A percentile compares a stretch with the other conserved stretches of the same genome.
These are phyloP conservation scores for Diaporthe sp. DNA, from an alignment of 2,329 filamentous ascomycete species.

Conservation along the genomic window DNA sequence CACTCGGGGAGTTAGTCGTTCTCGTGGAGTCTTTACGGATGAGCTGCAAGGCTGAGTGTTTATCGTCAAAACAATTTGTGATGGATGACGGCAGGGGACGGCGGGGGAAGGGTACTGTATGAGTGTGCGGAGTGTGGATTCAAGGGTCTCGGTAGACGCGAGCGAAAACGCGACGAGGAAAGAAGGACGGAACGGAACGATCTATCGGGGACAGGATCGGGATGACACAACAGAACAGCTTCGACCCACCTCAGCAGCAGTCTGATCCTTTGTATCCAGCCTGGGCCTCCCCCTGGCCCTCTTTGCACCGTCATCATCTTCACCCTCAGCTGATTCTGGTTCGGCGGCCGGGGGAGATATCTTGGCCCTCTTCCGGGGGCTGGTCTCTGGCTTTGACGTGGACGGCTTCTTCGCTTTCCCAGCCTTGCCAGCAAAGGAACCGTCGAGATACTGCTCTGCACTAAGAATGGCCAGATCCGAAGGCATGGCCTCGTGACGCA, in stretches of 20 bases:
- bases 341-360: neutral
- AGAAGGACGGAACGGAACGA: neutral
- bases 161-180: neutral
- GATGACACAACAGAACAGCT: slow-evolving; percentile 39
- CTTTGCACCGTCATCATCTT: slow-evolving; percentile 64
- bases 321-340: slow-evolving; percentile 24
- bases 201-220: slow-evolving; percentile 16
- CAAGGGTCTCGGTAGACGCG: neutral
- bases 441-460: slow-evolving; percentile 61
- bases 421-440: slow-evolving; percentile 41
- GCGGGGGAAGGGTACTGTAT: neutral
- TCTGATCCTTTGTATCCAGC: slow-evolving; percentile 83
- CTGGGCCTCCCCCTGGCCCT: slow-evolving; percentile 81
- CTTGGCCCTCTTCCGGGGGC: slow-evolving; percentile 41
- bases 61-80: neutral
- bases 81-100: neutral
- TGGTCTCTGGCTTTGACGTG: slow-evolving; percentile 43
- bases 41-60: slow-evolving; percentile 8
- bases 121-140: neutral
- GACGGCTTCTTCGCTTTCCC: slow-evolving; percentile 51
- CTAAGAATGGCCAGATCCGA: slow-evolving; percentile 60
- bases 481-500: slow-evolving; percentile 45
- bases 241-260: slow-evolving; percentile 79
- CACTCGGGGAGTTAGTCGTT: slow-evolving; percentile 49
- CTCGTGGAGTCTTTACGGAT: neutral